Evolutionary conservation across 192 early-diverging fungal species (phyloP), one percentile per base, ranked within the genome.

Genomic region (Coemansia sp.): DNA sequence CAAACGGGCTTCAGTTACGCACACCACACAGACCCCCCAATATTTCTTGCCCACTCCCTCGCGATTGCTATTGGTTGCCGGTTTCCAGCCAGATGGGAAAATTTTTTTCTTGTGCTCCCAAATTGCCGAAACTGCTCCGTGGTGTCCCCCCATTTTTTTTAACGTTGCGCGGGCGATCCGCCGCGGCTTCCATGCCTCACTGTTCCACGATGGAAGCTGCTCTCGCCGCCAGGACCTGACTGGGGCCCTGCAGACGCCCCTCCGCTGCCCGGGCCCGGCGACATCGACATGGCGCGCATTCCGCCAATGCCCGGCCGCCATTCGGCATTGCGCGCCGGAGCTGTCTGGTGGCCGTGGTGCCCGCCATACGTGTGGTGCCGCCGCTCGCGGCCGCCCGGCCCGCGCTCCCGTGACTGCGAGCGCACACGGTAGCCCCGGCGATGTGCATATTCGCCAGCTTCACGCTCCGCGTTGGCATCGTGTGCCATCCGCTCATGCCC

Each of bases 331-430:
- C 64, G 64, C 41, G 54, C 45, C 16, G 70, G 31, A 18, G 44
- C 49, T 14, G 56, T 49, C 28, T 11, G 11, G 36, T 53, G 36
- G 11, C 28, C 34, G 0, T 17, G 17, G 42, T 47, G 55, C 12
- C 15, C 28, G 6, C 54, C 55, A 21, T 49, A 21, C 34, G 54
- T 53, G 26, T 56, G 50, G 55, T 64, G 60, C 51, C 62, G 46
- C 7, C 69, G 69, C 53, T 62, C 58, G 11, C 46, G 48, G 47
- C 54, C 52, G 3, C 58, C 52, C 1, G 58, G 54, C 44, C 62
- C 57, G n/a, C 57, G 62, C 38, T 65, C 69, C 26, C 62, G 62
- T 50, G 69, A 72, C 18, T 30, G 41, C 11, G 69, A 72, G 11
- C 69, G 62, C 26, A 42, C 54, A 31, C 50, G 58, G n/a, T 40